Evolutionary conservation across 805 yeast genomes (phyloP), one percentile per base, ranked within the genome.

Genomic region (Ogataea nitratoaversa): DNA sequence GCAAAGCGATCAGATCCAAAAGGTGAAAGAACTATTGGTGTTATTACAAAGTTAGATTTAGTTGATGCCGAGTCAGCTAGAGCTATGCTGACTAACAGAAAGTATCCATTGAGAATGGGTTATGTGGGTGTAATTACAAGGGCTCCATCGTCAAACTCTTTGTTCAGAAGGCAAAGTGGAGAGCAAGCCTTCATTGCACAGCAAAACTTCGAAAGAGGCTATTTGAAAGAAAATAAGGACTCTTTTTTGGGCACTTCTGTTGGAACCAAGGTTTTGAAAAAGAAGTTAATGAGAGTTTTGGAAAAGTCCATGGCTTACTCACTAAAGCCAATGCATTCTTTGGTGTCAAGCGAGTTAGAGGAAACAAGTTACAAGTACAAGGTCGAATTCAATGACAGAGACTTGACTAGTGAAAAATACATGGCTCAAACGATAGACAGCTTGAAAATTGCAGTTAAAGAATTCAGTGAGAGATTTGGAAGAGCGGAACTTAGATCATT

Each of bases 51-150:
- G 59, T 63, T 95, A 60, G 99, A 93, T 63, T 71, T 93, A 38
- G 95, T 95, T 2, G 84, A 81, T 19, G 84, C 96, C 0, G 74
- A 72, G 33, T 62, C 70, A 13, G 99, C 96, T 0, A 74, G 77
- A 36, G 70, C 67, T 7, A 76, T 86, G 17, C 67, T 93, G 44
- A 72, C 75, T 22, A 91, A 91, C 62, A 79, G 74, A 48, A 85
- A 82, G 54, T 95, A 95, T 55, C 98, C 99, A 0, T 68, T 93
- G 45, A 80, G 76, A 53, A 86, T 93, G 95, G 99, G 99, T 0
- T 93, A 93, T 59, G 98, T 93, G 17, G 99, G 99, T 42, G 98
- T 95, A n/a, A 83, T 95, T 16, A 86, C 97, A 2, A 84, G 79
- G 49, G 74, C 85, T 0, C 95, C 66, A 56, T 40, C 52, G 8